phyloP scores from a whole-genome alignment of 2,329 filamentous ascomycete species.

The Penicillium sp. region DNA sequence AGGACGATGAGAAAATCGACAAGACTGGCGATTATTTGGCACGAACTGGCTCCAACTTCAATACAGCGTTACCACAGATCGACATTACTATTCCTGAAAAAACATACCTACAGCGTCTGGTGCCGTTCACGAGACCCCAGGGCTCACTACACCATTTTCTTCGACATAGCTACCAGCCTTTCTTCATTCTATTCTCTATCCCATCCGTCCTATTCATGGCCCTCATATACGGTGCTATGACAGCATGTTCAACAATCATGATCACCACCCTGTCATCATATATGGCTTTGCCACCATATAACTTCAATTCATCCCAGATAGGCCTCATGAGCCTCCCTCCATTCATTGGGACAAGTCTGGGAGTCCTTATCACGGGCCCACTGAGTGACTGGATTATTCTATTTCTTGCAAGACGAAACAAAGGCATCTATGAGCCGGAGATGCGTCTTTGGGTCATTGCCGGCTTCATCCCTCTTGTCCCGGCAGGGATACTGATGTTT shows the following conservation, averaged over 20 bases:
- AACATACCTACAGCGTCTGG: slow-evolving; percentile 44
- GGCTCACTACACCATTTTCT: slow-evolving; percentile 8
- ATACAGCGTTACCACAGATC: neutral
- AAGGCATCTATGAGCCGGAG: slow-evolving; percentile 47
- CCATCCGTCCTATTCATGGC: slow-evolving; percentile 53
- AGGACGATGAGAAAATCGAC: neutral
- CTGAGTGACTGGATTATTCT: slow-evolving; percentile 40
- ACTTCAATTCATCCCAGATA: slow-evolving; percentile 37
- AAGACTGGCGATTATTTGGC: neutral
- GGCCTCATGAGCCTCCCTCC: slow-evolving; percentile 42
- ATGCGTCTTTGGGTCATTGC: slow-evolving; percentile 40
- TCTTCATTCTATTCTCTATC: slow-evolving; percentile 33
- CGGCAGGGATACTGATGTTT: slow-evolving; percentile 42
- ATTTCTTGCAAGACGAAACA: slow-evolving; percentile 35
- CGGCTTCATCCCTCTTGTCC: slow-evolving; percentile 28
- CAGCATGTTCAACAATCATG: slow-evolving; percentile 41
- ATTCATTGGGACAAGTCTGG: slow-evolving; percentile 43
- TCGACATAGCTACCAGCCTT: slow-evolving; percentile 28
- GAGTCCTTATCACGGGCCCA: slow-evolving; percentile 31
- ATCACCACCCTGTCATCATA: slow-evolving; percentile 36
- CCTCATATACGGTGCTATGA: slow-evolving; percentile 39
- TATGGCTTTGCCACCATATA: slow-evolving; percentile 42
- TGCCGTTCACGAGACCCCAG: slow-evolving; percentile 25
- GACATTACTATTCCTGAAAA: slow-evolving; percentile 12
- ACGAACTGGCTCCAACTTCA: neutral